Evolutionary conservation across 73 alveolate species (phyloP).

Genomic region (Paramecium sonneborni): DNA sequence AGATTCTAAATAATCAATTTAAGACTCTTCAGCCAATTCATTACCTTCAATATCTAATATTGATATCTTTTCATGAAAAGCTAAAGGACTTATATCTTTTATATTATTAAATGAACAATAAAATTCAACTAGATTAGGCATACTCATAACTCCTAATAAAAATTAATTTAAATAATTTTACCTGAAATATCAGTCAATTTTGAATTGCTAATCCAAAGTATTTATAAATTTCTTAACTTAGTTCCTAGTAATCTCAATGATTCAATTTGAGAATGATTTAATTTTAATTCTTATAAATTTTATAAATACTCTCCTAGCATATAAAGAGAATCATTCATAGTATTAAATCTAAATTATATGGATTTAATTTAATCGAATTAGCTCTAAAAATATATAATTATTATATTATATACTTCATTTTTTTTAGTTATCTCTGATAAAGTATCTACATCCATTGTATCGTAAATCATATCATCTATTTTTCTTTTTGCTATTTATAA

Average conservation of each 20-base stretch:
- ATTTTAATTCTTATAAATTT: slow-evolving; percentile 8
- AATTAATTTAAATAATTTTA: neutral
- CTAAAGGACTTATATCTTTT: slow-evolving; percentile 37
- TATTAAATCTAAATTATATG: slow-evolving; percentile 41
- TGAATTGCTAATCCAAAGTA: neutral
- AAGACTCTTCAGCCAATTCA: slow-evolving; percentile 4
- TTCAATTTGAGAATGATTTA: slow-evolving; percentile 34
- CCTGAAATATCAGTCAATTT: slow-evolving; percentile 47
- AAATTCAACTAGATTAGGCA: slow-evolving; percentile 1
- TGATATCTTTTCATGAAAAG: slow-evolving; percentile 40
- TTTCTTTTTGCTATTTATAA: neutral
- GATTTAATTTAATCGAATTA: neutral
- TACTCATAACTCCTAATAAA: slow-evolving; percentile 1
- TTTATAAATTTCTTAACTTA: neutral
- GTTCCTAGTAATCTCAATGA: slow-evolving; percentile 33
- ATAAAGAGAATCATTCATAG: slow-evolving; percentile 19
- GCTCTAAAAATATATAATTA: neutral
- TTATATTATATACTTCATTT: neutral
- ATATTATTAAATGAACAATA: slow-evolving; percentile 36
- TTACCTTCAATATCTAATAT: slow-evolving; percentile 54
- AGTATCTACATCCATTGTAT: slow-evolving; percentile 28
- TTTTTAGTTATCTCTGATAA: neutral
- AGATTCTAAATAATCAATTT: slow-evolving; percentile 49
- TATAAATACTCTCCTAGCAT: slow-evolving; percentile 27
- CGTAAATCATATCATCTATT: neutral